These are phyloP conservation scores for Backusella psychrophila DNA, from an alignment of 192 early-diverging fungal genomes.

Conservation along the genomic window DNA sequence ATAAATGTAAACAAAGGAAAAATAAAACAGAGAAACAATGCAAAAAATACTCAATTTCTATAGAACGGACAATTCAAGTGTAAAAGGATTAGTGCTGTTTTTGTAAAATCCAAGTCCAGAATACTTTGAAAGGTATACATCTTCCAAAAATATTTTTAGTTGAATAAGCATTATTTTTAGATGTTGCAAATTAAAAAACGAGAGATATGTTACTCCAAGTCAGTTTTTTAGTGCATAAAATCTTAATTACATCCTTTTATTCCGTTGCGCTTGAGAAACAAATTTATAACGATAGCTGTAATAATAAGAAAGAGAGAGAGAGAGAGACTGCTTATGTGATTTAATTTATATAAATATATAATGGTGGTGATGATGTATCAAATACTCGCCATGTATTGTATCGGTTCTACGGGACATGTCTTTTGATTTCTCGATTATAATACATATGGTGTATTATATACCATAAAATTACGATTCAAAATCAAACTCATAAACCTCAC, in stretches of 20 bases:
- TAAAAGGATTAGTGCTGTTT: not conserved
- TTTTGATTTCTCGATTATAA: not conserved
- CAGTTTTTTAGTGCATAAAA: too few relatives aligned
- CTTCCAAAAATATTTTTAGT: not conserved
- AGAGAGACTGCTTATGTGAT: too few relatives aligned
- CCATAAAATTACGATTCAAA: too few relatives aligned
- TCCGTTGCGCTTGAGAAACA: not conserved
- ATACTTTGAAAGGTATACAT: not conserved
- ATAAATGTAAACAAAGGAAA: not conserved
- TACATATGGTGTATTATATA: not conserved
- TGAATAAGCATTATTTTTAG: too few relatives aligned
- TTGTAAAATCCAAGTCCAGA: not conserved
- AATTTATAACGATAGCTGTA: too few relatives aligned
- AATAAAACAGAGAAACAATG: not conserved
- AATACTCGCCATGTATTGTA: too few relatives aligned
- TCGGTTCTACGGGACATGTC: not conserved
- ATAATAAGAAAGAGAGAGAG: too few relatives aligned
- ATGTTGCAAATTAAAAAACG: not conserved
- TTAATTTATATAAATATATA: too few relatives aligned
- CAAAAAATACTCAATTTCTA: not conserved
- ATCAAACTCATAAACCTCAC: too few relatives aligned
- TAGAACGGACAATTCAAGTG: not conserved
- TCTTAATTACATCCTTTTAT: too few relatives aligned
- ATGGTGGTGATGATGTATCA: too few relatives aligned
- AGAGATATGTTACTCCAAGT: too few relatives aligned